Base-by-base conservation (phyloP, 106 monocot species). In the Allium cepa region DNA sequence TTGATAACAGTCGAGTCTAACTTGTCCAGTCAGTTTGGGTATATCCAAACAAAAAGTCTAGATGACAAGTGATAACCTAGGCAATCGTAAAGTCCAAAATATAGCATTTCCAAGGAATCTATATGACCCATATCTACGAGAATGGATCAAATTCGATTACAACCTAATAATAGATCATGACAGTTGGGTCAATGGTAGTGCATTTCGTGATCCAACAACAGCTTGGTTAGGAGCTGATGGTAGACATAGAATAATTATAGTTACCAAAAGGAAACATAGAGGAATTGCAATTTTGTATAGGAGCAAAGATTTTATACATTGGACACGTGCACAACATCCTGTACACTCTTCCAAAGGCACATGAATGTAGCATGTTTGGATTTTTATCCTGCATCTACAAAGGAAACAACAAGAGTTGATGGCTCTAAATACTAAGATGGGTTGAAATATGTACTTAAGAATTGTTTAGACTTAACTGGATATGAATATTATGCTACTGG, bases 301-400 rank as follows among this genome's bases (percentile, higher is more conserved):
- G 66, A 94, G 84, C 67, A 74, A 57, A 55, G 94, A 94, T 61
- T 87, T 94, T 59, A 36, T 53, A 45, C 46, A 59, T 4, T 94
- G 94, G 94, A 50, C 26, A 0, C 75, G 71, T 73, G 59, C 81
- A 7, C 57, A 65, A 64, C 68, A 72, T 57, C 81, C 86, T 13
- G 52, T 93, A 16, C 88, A 86, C 79, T 77, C 80, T 3, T 49
- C 59, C 3, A 16, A 55, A 8, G 63, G 16, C 7, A 76, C 85
- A 14, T 85, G 92, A 0, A 88, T 85, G 88, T 93, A 77, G 85
- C 88, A 93, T 93, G 88, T 79, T 85, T 87, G 12, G 88, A 93
- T 53, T 93, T 93, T 63, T 88, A 71, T 66, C 92, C 88, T 1
- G 88, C 88, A 11, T 53, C 78, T 0, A 3, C 60, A n/a, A n/a